Conservation (phyloP, 257 asterid genomes). For the Solanum sejunctum region DNA sequence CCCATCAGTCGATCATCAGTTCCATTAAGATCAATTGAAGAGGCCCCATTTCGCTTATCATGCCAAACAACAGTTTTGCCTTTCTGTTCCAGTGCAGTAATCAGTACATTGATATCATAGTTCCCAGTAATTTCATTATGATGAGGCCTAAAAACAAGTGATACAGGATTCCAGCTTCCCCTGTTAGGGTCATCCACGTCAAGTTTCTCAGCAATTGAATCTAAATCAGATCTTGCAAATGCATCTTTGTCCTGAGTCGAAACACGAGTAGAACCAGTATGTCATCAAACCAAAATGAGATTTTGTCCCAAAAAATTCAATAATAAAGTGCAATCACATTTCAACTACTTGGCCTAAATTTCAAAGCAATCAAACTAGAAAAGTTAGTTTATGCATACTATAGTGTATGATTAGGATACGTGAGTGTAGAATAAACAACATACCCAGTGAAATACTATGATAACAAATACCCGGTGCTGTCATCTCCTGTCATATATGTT, state of each 20-base stretch:
- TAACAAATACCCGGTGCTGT: too few species aligned
- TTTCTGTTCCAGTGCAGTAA: constrained; percentile 61
- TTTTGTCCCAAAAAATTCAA: background rate
- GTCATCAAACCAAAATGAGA: background rate
- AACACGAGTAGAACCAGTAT: background rate
- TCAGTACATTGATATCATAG: constrained; percentile 72
- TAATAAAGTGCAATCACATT: background rate
- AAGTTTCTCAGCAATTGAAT: constrained; percentile 56
- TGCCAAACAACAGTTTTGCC: constrained; percentile 74
- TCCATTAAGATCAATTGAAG: constrained; percentile 49
- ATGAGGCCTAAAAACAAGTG: constrained; percentile 70
- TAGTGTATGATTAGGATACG: background rate
- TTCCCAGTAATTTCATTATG: constrained; percentile 73
- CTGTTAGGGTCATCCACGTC: constrained; percentile 50
- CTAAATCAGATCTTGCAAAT: constrained; percentile 48
- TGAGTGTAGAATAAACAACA: background rate
- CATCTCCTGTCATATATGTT: too few species aligned
- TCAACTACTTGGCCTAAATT: background rate
- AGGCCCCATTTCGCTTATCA: constrained; percentile 49
- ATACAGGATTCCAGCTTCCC: constrained; percentile 48
- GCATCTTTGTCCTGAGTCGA: constrained; percentile 60
- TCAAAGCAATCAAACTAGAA: background rate
- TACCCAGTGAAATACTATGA: too few species aligned
- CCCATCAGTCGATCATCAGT: constrained; percentile 40
- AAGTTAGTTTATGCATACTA: background rate